Conservation (phyloP, 2,329 filamentous ascomycete species). For the Curvularia hawaiiensis region DNA sequence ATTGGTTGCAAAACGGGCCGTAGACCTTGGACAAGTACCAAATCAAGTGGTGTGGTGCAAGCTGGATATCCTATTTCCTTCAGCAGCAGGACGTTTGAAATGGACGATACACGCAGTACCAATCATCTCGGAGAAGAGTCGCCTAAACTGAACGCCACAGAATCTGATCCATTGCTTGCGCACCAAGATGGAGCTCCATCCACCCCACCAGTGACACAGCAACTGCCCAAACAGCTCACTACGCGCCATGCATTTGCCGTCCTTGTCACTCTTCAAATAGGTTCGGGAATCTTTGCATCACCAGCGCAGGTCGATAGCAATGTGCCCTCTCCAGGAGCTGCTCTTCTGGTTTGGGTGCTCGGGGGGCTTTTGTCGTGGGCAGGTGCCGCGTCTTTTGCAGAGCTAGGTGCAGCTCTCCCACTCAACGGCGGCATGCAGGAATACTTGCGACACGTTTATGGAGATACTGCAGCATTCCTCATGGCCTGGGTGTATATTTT, state of each 20-base stretch:
- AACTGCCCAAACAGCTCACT: constrained; percentile 38
- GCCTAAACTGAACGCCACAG: constrained; percentile 22
- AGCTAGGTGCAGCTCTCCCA: constrained; percentile 67
- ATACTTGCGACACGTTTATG: constrained; percentile 65
- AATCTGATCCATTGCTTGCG: constrained; percentile 36
- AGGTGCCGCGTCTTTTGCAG: constrained; percentile 65
- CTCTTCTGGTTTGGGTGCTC: constrained; percentile 65
- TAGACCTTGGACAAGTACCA: background rate
- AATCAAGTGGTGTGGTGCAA: background rate
- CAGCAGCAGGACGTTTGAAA: background rate
- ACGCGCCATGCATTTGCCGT: constrained; percentile 59
- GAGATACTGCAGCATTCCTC: constrained; percentile 65
- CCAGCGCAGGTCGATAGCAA: constrained; percentile 67
- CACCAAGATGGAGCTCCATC: constrained; percentile 20
- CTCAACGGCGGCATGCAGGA: constrained; percentile 69
- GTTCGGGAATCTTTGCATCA: constrained; percentile 68
- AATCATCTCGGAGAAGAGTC: constrained; percentile 8
- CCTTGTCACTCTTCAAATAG: constrained; percentile 67
- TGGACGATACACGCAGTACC: constrained; percentile 3
- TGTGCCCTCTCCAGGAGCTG: constrained; percentile 64
- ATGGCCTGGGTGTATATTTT: constrained; percentile 71
- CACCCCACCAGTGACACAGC: constrained; percentile 17
- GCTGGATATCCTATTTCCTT: background rate
- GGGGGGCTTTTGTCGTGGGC: constrained; percentile 68
- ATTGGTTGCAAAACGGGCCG: background rate